Evolutionary conservation across 805 yeast species (phyloP), one percentile per base, ranked within the genome.

Genomic region (Candida taoyuanica): DNA sequence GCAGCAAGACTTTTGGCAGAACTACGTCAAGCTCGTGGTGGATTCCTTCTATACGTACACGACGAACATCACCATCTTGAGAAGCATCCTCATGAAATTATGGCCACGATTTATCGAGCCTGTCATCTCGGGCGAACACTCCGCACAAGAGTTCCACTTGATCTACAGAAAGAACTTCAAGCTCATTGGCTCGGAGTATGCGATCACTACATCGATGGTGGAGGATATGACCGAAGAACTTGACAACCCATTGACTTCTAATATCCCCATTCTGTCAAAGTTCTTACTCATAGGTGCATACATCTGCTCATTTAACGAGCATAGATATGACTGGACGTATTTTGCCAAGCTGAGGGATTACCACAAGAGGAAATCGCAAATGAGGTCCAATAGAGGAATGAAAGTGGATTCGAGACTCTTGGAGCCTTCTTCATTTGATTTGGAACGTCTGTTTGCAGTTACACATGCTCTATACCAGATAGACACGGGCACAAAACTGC

Each of bases 401-500:
- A 70, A 68, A 40, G 58, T 65, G 7, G 84, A 79, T 36, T 70
- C 80, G 3, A 67, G 85, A 26, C 68, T 81, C 42, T 62, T 84
- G 29, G 76, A 81, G n/a, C 84, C 95, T 0, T 76, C 81, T 20
- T 62, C 76, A 23, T 88, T 88, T 58, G 85, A 81, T 25, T 56
- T 87, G 32, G 96, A 89, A 56, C 68, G 97, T 40, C 54, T 86
- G 55, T 61, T 85, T 42, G 95, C 96, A 0, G 85, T 89, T 17
- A 67, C 84, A 26, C 81, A 82, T 30, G 80, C 94, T 0, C 76
- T 88, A 12, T 76, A 74, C 52, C 72, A 67, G 17, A 69, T 49
- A 49, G 70, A 55, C 18, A 59, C 48, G 53, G 69, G 53, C 11
- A 56, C 28, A 50, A 63, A 41, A 6, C 31, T 64, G 7, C 30